Percentiles rank a stretch among this genome's conserved stretches.
Evolutionary conservation across 768 basidiomycete genomes (phyloP).

Genomic region (Mycena vulgaris): DNA sequence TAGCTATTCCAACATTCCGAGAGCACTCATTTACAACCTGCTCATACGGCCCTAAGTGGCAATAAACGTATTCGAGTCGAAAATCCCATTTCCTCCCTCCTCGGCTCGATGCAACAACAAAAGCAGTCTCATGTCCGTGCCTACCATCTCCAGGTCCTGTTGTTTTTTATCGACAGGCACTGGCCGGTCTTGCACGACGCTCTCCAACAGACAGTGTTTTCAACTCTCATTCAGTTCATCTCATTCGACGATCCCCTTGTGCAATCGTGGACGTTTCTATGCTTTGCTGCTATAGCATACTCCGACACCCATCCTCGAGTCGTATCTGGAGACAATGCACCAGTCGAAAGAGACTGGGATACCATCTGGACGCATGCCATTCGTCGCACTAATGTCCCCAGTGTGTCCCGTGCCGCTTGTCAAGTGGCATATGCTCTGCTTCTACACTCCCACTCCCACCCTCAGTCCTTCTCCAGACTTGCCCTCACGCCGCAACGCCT

Average conservation of each 20-base stretch:
- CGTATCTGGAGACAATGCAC: slow-evolving; percentile 10
- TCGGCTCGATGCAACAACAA: slow-evolving; percentile 63
- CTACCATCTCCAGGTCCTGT: slow-evolving; percentile 80
- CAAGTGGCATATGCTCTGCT: slow-evolving; percentile 76
- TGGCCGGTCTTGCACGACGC: slow-evolving; percentile 75
- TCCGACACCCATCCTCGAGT: slow-evolving; percentile 53
- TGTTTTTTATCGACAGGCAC: slow-evolving; percentile 89
- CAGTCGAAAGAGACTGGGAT: slow-evolving; percentile 73
- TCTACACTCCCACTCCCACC: slow-evolving; percentile 49
- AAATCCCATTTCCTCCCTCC: slow-evolving; percentile 71
- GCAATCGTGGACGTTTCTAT: slow-evolving; percentile 91
- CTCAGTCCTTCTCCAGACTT: slow-evolving; percentile 41
- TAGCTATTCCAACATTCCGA: slow-evolving; percentile 80
- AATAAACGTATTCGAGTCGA: slow-evolving; percentile 70
- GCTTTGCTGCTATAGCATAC: slow-evolving; percentile 79
- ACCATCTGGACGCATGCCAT: slow-evolving; percentile 87
- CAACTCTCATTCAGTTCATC: slow-evolving; percentile 72
- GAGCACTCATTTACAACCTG: slow-evolving; percentile 56
- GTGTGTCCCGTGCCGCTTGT: slow-evolving; percentile 85
- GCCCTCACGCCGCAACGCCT: slow-evolving; percentile 70
- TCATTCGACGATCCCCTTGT: slow-evolving; percentile 73
- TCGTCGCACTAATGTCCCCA: slow-evolving; percentile 77
- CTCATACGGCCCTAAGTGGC: slow-evolving; percentile 41
- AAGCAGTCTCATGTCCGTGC: slow-evolving; percentile 51
- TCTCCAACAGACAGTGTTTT: slow-evolving; percentile 71